Evolutionary conservation across 306 rosid genomes (phyloP).

Genomic region (Mimosa bimucronata): DNA sequence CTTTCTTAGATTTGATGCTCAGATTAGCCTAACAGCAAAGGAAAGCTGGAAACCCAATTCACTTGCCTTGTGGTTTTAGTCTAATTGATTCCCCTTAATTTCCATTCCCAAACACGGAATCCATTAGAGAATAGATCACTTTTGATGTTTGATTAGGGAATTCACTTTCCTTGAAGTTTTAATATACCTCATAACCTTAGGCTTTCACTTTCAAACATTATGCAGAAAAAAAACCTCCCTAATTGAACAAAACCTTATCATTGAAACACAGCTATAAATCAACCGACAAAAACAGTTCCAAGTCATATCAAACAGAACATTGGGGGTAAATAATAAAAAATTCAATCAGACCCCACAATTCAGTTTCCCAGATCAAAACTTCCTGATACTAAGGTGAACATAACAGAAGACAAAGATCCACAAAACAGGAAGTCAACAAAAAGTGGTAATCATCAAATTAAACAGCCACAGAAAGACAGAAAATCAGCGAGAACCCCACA

Average conservation of each 20-base stretch:
- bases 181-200: background rate
- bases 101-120: slow-evolving; percentile 22
- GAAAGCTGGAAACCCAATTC: slow-evolving; percentile 16
- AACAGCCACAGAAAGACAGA: background rate
- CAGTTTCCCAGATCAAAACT: slow-evolving; percentile 7
- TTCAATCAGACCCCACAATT: slow-evolving; percentile 11
- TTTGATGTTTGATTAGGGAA: background rate
- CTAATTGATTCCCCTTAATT: slow-evolving; percentile 1
- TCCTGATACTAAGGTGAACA: background rate
- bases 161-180: slow-evolving; percentile 18
- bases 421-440: background rate
- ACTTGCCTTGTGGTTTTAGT: slow-evolving; percentile 25
- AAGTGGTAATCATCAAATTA: background rate
- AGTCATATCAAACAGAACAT: slow-evolving; percentile 14
- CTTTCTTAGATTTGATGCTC: background rate
- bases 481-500: slow-evolving; percentile 1
- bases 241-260: background rate
- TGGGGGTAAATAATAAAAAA: background rate
- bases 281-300: background rate
- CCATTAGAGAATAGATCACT: slow-evolving; percentile 25
- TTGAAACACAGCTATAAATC: background rate
- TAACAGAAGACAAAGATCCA: background rate
- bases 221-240: background rate
- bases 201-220: slow-evolving; percentile 25
- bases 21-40: slow-evolving; percentile 12